These are phyloP conservation scores for Geosiphon pyriformis DNA, from an alignment of 192 early-diverging fungal genomes.

Conservation along the genomic window DNA sequence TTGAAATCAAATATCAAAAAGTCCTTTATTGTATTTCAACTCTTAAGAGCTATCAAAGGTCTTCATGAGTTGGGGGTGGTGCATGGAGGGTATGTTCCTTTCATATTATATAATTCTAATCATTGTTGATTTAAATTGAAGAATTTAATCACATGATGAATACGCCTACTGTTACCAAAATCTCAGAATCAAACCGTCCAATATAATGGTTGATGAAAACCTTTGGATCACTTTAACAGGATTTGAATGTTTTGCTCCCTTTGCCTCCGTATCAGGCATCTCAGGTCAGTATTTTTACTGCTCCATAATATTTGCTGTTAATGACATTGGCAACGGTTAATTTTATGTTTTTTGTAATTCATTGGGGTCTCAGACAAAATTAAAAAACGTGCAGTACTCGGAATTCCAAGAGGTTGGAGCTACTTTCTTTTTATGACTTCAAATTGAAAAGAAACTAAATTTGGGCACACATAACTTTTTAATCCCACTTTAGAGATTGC, in stretches of 20 bases:
- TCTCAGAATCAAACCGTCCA: slow-evolving; percentile 40
- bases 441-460: too few relatives aligned
- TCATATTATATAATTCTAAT: slow-evolving; percentile 6
- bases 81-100: slow-evolving; percentile 41
- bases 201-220: slow-evolving; percentile 54
- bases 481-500: slow-evolving; percentile 44
- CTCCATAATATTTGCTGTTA: background rate
- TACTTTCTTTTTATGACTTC: background rate
- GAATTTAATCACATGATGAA: background rate
- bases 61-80: slow-evolving; percentile 52
- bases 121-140: background rate
- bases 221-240: slow-evolving; percentile 53
- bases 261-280: background rate
- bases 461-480: too few relatives aligned
- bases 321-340: background rate
- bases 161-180: background rate
- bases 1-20: slow-evolving; percentile 55
- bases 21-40: slow-evolving; percentile 55
- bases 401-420: background rate
- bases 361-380: background rate
- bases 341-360: background rate
- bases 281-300: background rate
- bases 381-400: background rate
- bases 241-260: slow-evolving; percentile 42
- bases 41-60: slow-evolving; percentile 42